Base-by-base conservation (phyloP, 345 rosid genomes). In the Ricinus communis region DNA sequence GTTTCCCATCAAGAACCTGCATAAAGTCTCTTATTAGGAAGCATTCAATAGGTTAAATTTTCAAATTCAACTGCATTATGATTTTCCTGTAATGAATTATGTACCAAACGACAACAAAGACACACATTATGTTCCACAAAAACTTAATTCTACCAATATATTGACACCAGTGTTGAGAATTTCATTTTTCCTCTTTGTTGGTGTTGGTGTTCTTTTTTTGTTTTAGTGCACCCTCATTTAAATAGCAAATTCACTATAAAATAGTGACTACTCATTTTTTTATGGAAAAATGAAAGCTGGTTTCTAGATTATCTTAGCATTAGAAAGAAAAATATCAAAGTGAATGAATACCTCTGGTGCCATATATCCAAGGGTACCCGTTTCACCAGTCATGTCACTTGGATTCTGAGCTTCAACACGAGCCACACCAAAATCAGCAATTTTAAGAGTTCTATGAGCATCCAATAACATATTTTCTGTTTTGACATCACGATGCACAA, bases 361-460 rank as follows among this genome's bases (percentile, higher is more conserved):
- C 98, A 94, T 94, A 79, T 94, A 91, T 52, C 97, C 97, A 61
- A 90, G 92, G 38, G 97, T 91, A 47, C 97, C 97, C 25, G 97
- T 94, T 87, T 90, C 97, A 78, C 97, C 97, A 28, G 98, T 91
- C 98, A 94, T 94, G 64, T 94, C 97, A 49, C 79, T 71, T 71
- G 96, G 97, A 82, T 94, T 94, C 71, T 85, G 91, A 79, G 97
- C 98, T 83, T 91, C 98, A 51, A 94, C 97, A 54, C 98, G 91
- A 0, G 98, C 98, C 65, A 94, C 98, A 8, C 98, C 98, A 72
- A 95, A 95, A 86, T 90, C 99, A 14, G 99, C 98, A 50, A 95
- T 95, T 71, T 92, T 95, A 56, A 95, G 82, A 71, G 57, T 88
- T 79, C 83, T 84, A 0, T 80, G 72, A 58, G 30, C 15, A 80